These are phyloP conservation scores for Eucalyptus erythrocorys DNA, from an alignment of 345 rosid genomes.

Conservation along the genomic window DNA sequence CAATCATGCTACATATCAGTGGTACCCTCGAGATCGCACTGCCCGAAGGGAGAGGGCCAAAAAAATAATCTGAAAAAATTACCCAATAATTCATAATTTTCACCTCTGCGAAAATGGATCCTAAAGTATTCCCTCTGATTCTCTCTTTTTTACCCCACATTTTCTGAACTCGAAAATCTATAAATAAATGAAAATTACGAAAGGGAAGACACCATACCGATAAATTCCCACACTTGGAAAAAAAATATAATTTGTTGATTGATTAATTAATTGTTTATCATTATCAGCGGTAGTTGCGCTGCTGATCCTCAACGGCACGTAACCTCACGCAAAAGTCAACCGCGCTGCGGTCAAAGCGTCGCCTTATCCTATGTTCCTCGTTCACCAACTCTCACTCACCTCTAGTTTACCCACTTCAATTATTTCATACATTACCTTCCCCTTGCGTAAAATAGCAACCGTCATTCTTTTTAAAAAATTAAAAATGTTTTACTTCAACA, in stretches of 20 bases:
- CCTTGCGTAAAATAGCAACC: background rate
- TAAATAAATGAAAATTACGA: background rate
- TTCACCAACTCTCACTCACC: background rate
- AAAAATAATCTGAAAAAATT: too few species aligned
- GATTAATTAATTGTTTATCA: background rate
- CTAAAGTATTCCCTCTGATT: background rate
- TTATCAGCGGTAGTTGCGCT: background rate
- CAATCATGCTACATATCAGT: background rate
- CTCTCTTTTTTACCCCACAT: background rate
- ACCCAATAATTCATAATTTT: background rate
- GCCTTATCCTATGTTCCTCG: background rate
- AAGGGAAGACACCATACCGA: background rate
- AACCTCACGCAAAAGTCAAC: background rate
- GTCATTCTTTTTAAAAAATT: background rate
- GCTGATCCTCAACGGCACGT: conserved; percentile 24
- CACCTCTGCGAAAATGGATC: background rate
- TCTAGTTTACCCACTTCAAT: background rate
- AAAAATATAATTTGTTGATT: background rate
- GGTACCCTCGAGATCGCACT: background rate
- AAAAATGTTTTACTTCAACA: background rate
- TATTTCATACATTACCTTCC: background rate
- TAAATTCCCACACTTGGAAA: background rate
- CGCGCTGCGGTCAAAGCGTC: background rate
- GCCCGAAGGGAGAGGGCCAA: background rate
- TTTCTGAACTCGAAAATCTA: background rate